A percentile compares a stretch with the other conserved stretches of the same genome.
Conservation (phyloP, 1,139 yeast genomes). For the Fermentozyma sake region DNA sequence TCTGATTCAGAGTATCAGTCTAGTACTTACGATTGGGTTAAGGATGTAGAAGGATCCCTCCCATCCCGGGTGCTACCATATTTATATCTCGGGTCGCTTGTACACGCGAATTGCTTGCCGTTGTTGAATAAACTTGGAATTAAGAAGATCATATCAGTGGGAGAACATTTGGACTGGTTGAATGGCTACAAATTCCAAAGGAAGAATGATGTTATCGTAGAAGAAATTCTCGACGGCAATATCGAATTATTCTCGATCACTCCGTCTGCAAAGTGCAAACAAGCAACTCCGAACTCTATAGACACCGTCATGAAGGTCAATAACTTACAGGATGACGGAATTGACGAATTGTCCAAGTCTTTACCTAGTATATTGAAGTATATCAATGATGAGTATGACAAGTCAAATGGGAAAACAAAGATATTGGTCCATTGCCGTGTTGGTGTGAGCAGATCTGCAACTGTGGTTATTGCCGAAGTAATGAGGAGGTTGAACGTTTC, state of each 20-base stretch:
- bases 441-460: constrained; percentile 48
- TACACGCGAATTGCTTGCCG: constrained; percentile 73
- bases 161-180: constrained; percentile 72
- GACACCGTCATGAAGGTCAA: constrained; percentile 41
- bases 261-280: constrained; percentile 10
- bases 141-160: constrained; percentile 76
- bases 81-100: constrained; percentile 78
- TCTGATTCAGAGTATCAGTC: constrained; percentile 6
- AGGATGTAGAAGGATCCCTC: constrained; percentile 53
- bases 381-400: constrained; percentile 29
- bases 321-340: constrained; percentile 47
- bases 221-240: constrained; percentile 25
- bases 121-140: constrained; percentile 66
- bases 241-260: constrained; percentile 28
- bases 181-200: constrained; percentile 26
- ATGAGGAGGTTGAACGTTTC: constrained; percentile 36
- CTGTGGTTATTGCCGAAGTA: constrained; percentile 47
- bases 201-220: constrained; percentile 20
- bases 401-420: constrained; percentile 26
- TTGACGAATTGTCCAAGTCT: constrained; percentile 34
- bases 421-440: constrained; percentile 46
- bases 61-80: constrained; percentile 80
- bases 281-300: constrained; percentile 10
- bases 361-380: constrained; percentile 34
- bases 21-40: constrained; percentile 31